A percentile compares a stretch with the other conserved stretches of the same genome.
Conservation (phyloP, 257 asterid species). For the Fraxinus anomala region DNA sequence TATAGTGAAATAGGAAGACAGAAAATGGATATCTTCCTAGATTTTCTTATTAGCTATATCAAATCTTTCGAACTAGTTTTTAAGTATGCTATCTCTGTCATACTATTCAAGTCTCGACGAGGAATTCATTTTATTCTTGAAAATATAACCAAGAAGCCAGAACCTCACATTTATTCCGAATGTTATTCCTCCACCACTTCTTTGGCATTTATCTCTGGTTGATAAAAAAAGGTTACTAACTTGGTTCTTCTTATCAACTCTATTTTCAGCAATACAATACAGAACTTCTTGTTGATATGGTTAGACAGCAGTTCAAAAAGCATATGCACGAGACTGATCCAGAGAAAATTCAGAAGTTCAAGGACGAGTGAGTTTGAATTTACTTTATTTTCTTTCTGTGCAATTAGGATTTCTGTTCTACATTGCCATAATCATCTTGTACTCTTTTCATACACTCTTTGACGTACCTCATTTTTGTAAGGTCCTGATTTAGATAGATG, state of each 20-base stretch:
- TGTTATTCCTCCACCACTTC: not conserved
- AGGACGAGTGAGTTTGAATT: conserved; percentile 70
- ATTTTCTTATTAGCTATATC: not conserved
- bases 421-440: not conserved
- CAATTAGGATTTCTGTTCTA: not conserved
- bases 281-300: conserved; percentile 69
- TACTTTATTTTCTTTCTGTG: not conserved
- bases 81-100: not conserved
- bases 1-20: not conserved
- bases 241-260: conserved; percentile 19
- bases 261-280: conserved; percentile 77
- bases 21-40: not conserved
- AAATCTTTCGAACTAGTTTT: not conserved
- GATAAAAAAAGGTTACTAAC: conserved; percentile 20
- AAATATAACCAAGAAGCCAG: not conserved
- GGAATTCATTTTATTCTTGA: not conserved
- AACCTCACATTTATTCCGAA: not conserved
- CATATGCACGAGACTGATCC: conserved; percentile 90
- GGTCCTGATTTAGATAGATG: conserved; percentile 2
- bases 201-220: not conserved
- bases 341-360: conserved; percentile 76
- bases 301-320: conserved; percentile 81
- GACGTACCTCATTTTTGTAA: not conserved
- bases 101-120: not conserved
- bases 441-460: not conserved